These are phyloP conservation scores for Exsudoporus floridanus DNA, from an alignment of 1,284 basidiomycete genomes.

Conservation along the genomic window DNA sequence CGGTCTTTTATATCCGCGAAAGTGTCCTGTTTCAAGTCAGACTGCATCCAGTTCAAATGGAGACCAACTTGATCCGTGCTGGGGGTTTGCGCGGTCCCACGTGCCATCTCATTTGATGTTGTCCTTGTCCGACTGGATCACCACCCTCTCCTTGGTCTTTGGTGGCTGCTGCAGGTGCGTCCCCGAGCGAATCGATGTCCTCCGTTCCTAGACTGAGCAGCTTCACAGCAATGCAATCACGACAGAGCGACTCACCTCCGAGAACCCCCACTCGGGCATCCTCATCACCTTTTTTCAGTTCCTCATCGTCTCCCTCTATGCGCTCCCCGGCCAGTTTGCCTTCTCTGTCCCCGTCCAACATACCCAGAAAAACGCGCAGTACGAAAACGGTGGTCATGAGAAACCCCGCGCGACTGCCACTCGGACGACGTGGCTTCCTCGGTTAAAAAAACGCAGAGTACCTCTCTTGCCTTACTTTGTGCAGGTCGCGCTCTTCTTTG, in stretches of 20 bases:
- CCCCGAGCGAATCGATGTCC: neutral
- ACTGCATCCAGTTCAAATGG: neutral
- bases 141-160: conserved; percentile 68
- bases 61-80: neutral
- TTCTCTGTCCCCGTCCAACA: conserved; percentile 37
- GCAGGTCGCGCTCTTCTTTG: conserved; percentile 83
- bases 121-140: conserved; percentile 50
- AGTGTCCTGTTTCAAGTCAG: neutral
- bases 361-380: neutral
- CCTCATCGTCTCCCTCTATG: conserved; percentile 67
- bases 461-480: conserved; percentile 75
- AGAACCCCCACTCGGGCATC: conserved; percentile 65
- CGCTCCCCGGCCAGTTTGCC: conserved; percentile 58
- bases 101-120: conserved; percentile 15
- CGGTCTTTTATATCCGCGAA: neutral
- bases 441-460: conserved; percentile 62
- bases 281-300: conserved; percentile 88
- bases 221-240: conserved; percentile 62
- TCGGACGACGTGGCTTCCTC: conserved; percentile 27
- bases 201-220: neutral
- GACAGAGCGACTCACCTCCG: conserved; percentile 63
- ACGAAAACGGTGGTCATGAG: neutral
- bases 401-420: neutral
- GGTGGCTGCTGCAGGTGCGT: conserved; percentile 77
- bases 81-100: neutral